Evolutionary conservation across 2,329 filamentous ascomycete species (phyloP), one percentile per base, ranked within the genome.

Genomic region (Macrophomina tecta): DNA sequence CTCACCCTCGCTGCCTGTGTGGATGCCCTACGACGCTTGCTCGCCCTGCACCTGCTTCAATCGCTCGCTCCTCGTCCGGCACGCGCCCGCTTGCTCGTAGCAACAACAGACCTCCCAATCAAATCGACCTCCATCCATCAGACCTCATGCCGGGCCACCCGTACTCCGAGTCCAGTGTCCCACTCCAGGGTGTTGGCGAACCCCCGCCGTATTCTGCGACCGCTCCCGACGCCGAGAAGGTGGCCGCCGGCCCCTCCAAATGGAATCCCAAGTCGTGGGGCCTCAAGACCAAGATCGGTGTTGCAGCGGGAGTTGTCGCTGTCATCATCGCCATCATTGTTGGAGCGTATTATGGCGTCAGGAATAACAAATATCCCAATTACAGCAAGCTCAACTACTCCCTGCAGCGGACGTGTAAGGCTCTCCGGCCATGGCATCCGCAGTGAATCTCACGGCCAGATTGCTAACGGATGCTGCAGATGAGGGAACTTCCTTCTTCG

Each of bases 281-380:
- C 16, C 36, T 53, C 6, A 87, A 88, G 70, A 82, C 87, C 42
- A 66, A 66, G 56, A 61, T 85, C 83, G 30, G 87, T 83, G 12
- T 64, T 83, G 55, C 79, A 79, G 60, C 89, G 73, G 86, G 85
- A 62, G 88, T 89, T 67, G 87, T 87, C 88, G 87, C 69, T 7
- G 34, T 62, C 38, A 66, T 66, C 12, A 49, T 66, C 18, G 65
- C 56, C 65, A 83, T 88, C 1, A 86, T 90, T 55, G 88, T 88
- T 0, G 89, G 88, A 7, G 65, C 65, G 3, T 66, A 66, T 40
- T 66, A 36, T 30, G 65, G 65, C 11, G 56, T 55, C 9, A 52
- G 56, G 45, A 61, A 61, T 32, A 55, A 46, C 36, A 23, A 36
- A 6, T 66, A 66, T 30, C 65, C 65, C 23, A 56, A 66, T 9